Conservation (phyloP, 208 protist genomes). For the Wallacemonas collosoma region DNA sequence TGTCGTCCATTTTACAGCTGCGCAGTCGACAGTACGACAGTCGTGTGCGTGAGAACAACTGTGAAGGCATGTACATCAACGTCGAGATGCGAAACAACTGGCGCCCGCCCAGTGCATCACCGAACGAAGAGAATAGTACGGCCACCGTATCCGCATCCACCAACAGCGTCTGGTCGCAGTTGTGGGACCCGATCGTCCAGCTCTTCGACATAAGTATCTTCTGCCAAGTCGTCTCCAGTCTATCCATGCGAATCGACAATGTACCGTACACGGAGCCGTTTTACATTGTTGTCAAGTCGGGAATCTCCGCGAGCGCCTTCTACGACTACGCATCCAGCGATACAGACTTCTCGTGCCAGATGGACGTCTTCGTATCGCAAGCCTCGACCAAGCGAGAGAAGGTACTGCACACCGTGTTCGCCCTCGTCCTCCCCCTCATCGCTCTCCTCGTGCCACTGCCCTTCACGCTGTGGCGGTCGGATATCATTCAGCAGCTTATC, state of each 20-base stretch:
- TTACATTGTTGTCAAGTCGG: conserved; percentile 40
- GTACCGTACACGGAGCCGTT: conserved; percentile 23
- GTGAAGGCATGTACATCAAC: conserved; percentile 38
- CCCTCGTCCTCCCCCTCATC: conserved; percentile 52
- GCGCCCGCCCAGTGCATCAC: background rate
- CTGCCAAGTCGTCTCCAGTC: conserved; percentile 56
- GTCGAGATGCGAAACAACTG: conserved; percentile 38
- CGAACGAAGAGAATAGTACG: background rate
- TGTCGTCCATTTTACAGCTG: conserved; percentile 55
- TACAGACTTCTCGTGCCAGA: conserved; percentile 31
- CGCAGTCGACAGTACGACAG: conserved; percentile 45
- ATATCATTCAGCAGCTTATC: conserved; percentile 50
- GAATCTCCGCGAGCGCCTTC: conserved; percentile 5
- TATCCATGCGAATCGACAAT: conserved; percentile 48
- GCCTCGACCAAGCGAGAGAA: conserved; percentile 19
- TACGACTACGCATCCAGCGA: background rate
- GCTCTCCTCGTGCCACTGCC: conserved; percentile 57
- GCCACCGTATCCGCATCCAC: background rate
- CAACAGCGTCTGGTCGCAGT: background rate
- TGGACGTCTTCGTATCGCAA: conserved; percentile 50
- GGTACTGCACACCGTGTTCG: conserved; percentile 24
- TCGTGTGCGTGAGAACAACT: conserved; percentile 37
- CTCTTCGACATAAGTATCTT: conserved; percentile 68
- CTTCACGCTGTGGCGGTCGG: conserved; percentile 41
- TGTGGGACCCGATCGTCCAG: conserved; percentile 59